Base-by-base conservation (phyloP, 495 filamentous ascomycete species). In the Acidiella bohemica region DNA sequence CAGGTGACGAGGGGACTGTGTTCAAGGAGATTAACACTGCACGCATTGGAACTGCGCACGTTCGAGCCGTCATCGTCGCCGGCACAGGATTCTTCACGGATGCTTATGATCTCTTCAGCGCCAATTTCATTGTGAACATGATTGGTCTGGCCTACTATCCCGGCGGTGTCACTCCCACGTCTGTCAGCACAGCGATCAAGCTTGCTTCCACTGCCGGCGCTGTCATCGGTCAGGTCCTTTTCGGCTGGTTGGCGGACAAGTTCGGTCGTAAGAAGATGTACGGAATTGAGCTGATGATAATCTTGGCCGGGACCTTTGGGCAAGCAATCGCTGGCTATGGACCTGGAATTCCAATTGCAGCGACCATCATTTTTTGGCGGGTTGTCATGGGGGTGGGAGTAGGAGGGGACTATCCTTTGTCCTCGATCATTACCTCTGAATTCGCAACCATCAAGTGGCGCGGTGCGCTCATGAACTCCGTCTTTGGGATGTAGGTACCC, bases 191-290 rank as follows among this genome's bases (percentile, higher is more conserved):
- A n/a, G n/a, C n/a, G n/a, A n/a, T n/a, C n/a, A n/a, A n/a, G n/a
- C n/a, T n/a, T n/a, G n/a, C n/a, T n/a, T n/a, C n/a, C n/a, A n/a
- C n/a, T n/a, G n/a, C n/a, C n/a, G n/a, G n/a, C n/a, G 24, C 37
- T 23, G 42, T 49, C 22, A 25, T 49, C 19, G 46, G 46, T 31
- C 46, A 45, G 30, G 16, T 49, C 24, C 3, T 22, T 23, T 49
- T 49, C 20, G 46, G 46, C 25, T 39, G 18, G n/a, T 29, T 49
- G 32, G 46, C 30, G 6, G 46, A 49, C 21, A 32, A 8, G 13
- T 19, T 49, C 27, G 46, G 46, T 16, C 46, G 41, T 42, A 45
- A 49, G 34, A 28, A 30, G 7, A 36, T 49, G 30, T 49, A 49
- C 30, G 46, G 46, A 18, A 24, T 37, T n/a, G 46, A 45, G 26